Evolutionary conservation across 225 moss, liverwort and hornwort genomes (phyloP).

Genomic region (Lunularia cruciata): DNA sequence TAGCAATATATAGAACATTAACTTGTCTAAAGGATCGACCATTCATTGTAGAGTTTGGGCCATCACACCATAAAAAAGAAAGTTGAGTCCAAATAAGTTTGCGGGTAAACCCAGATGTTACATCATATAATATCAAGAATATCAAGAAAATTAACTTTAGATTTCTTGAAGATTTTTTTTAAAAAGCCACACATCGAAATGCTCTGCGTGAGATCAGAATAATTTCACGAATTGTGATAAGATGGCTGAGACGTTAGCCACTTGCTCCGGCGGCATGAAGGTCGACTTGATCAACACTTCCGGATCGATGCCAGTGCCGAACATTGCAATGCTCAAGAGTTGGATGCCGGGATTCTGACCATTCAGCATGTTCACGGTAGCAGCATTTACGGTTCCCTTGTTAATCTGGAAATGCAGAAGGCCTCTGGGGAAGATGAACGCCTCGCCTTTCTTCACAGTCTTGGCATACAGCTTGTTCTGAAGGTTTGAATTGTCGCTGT

Average conservation of each 20-base stretch:
- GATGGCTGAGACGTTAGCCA: neutral
- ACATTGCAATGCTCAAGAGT: neutral
- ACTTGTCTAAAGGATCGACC: too few species aligned
- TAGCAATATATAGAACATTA: too few species aligned
- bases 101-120: too few species aligned
- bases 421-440: conserved; percentile 2
- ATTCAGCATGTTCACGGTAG: neutral
- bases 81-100: too few species aligned
- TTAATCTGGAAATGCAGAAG: conserved; percentile 8
- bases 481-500: neutral
- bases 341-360: conserved; percentile 5
- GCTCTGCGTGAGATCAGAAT: too few species aligned
- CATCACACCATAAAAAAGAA: too few species aligned
- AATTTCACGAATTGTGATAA: neutral
- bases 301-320: neutral
- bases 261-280: neutral
- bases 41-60: too few species aligned
- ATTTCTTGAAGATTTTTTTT: too few species aligned
- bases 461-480: neutral
- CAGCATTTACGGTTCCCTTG: neutral
- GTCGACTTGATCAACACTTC: neutral
- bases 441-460: conserved; percentile 12
- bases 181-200: too few species aligned
- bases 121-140: too few species aligned
- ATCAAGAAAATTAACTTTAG: too few species aligned